A percentile compares a stretch with the other conserved stretches of the same genome.
These are phyloP conservation scores for Candida sithepensis DNA, from an alignment of 805 yeast genomes.

Conservation along the genomic window DNA sequence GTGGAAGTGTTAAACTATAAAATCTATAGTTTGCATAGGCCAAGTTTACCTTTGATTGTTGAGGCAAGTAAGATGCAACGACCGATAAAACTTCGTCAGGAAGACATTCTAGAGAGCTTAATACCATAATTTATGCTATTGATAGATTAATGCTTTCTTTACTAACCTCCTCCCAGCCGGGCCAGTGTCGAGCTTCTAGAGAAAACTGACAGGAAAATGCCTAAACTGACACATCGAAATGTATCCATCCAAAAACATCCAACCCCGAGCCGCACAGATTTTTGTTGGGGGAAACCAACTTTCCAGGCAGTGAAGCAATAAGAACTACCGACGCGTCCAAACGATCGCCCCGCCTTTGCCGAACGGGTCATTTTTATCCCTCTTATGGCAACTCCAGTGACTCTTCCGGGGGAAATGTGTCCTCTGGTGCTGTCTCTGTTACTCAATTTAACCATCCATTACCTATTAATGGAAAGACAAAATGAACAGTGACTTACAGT, in stretches of 20 bases:
- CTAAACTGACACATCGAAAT: no score
- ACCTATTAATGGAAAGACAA: no score
- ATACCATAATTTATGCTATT: not conserved
- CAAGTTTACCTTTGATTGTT: constrained; percentile 35
- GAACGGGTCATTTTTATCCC: no score
- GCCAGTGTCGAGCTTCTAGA: no score
- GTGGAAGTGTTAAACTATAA: constrained; percentile 28
- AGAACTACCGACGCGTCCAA: not conserved
- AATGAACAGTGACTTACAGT: no score
- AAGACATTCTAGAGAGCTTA: constrained; percentile 11
- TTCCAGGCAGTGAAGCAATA: not conserved
- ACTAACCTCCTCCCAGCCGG: not conserved
- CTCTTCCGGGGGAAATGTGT: no score
- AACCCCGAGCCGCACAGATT: not conserved
- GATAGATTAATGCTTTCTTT: not conserved
- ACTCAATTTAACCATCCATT: no score
- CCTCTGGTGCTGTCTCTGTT: no score
- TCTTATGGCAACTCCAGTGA: no score
- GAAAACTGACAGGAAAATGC: no score
- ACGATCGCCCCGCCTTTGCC: no score
- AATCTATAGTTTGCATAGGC: constrained; percentile 30
- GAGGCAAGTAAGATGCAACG: constrained; percentile 34
- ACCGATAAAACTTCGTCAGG: constrained; percentile 20
- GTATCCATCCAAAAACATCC: not conserved
- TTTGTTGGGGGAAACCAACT: not conserved